Evolutionary conservation across 2,329 filamentous ascomycete genomes (phyloP).

Genomic region (Tolypocladium inflatum): DNA sequence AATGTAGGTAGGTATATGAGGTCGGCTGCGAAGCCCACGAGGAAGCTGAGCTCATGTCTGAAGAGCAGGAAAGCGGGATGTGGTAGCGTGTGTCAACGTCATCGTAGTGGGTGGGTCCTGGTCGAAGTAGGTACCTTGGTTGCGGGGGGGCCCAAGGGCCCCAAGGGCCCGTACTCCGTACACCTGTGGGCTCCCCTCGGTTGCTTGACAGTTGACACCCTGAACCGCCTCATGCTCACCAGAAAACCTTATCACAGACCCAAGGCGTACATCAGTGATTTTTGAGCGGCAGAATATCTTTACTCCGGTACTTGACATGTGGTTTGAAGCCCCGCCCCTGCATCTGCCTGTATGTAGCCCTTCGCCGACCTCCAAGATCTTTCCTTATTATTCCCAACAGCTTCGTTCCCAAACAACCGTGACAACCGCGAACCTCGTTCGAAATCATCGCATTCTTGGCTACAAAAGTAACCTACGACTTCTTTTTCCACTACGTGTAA

Average conservation of each 20-base stretch:
- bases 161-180: not conserved
- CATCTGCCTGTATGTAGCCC: not conserved
- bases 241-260: no score
- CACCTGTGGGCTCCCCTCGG: no score
- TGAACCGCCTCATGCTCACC: not conserved
- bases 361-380: not conserved
- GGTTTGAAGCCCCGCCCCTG: not conserved
- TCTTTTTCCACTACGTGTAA: not conserved
- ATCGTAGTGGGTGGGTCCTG: conserved; percentile 26
- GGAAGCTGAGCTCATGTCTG: not conserved
- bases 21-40: not conserved
- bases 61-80: not conserved
- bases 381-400: not conserved
- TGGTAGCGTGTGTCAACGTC: conserved; percentile 14
- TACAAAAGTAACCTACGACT: not conserved
- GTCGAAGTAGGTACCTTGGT: not conserved
- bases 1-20: not conserved
- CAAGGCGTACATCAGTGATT: not conserved
- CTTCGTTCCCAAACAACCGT: not conserved
- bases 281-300: not conserved
- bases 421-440: not conserved
- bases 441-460: not conserved
- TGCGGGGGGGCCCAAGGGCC: no score
- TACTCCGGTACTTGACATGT: not conserved
- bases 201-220: no score